Conservation (phyloP, 352 stramenopile species). For the Aphanomyces euteiches region DNA sequence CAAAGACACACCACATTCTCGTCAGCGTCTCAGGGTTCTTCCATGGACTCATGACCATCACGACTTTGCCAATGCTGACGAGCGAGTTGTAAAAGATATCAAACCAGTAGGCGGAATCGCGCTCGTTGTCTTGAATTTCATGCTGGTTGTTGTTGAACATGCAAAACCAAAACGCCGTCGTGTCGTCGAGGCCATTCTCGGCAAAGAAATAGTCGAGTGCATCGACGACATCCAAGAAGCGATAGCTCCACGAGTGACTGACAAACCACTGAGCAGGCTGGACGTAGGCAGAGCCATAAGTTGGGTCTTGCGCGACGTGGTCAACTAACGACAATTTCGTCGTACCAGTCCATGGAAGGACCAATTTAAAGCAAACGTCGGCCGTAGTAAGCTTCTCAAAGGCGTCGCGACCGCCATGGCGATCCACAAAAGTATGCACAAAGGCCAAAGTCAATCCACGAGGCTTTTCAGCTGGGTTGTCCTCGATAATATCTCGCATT, state of each 20-base stretch:
- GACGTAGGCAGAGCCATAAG: not conserved
- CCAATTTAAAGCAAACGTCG: not conserved
- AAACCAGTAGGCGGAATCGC: not conserved
- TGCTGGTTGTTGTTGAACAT: conserved; percentile 6
- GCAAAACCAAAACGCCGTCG: not conserved
- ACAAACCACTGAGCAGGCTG: not conserved
- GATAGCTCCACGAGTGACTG: conserved; percentile 6
- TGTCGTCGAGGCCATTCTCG: not conserved
- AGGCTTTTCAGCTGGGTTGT: not conserved
- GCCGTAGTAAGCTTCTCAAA: not conserved
- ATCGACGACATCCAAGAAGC: not conserved
- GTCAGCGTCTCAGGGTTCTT: not conserved
- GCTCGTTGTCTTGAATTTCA: not conserved
- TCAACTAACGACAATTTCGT: not conserved
- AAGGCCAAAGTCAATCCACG: not conserved
- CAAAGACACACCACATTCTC: not conserved
- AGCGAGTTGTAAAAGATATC: not conserved
- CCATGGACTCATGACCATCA: conserved; percentile 6
- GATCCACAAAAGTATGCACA: not conserved
- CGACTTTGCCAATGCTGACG: not conserved
- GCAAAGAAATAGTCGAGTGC: not conserved
- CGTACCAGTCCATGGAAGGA: not conserved
- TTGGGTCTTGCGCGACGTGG: not conserved
- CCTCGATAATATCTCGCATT: not conserved
- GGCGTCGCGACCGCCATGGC: not conserved